Conservation (phyloP, 2,329 filamentous ascomycete species). For the Cytospora leucostoma region DNA sequence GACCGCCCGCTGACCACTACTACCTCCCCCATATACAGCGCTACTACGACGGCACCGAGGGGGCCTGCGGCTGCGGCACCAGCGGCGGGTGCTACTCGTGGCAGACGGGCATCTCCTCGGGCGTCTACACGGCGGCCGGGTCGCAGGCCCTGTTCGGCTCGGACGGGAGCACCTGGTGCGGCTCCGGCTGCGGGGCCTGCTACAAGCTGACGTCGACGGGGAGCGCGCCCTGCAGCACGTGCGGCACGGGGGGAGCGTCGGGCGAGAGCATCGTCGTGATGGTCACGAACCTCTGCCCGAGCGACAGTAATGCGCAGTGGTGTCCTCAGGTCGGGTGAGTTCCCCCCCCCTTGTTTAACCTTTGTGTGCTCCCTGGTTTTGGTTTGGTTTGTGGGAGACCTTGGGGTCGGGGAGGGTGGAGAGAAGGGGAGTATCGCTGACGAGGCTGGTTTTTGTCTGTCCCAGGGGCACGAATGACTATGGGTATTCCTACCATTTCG, state of each 20-base stretch:
- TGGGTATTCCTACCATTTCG: conserved; percentile 41
- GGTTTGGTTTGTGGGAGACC: neutral
- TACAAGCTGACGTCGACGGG: conserved; percentile 36
- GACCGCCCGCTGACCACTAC: neutral
- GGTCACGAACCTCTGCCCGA: conserved; percentile 41
- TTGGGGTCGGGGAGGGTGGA: neutral
- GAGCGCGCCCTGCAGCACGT: conserved; percentile 2
- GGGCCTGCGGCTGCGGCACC: conserved; percentile 23
- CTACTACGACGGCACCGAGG: conserved; percentile 22
- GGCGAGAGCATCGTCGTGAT: conserved; percentile 36
- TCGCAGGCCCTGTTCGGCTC: conserved; percentile 33
- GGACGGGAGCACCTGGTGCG: conserved; percentile 32
- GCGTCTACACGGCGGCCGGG: conserved; percentile 34
- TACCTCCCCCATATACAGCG: conserved; percentile 9
- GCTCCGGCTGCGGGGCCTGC: conserved; percentile 35
- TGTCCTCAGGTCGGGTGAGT: conserved; percentile 35
- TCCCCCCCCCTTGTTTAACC: neutral
- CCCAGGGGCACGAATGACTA: conserved; percentile 35
- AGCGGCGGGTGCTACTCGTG: conserved; percentile 10
- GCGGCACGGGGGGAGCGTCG: conserved; percentile 16
- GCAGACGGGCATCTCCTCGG: conserved; percentile 15
- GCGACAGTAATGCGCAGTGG: conserved; percentile 40
- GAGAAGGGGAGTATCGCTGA: neutral
- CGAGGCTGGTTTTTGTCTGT: neutral
- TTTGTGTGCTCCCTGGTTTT: neutral